These are phyloP conservation scores for Medicago lupulina DNA, from an alignment of 306 rosid species.

Conservation along the genomic window DNA sequence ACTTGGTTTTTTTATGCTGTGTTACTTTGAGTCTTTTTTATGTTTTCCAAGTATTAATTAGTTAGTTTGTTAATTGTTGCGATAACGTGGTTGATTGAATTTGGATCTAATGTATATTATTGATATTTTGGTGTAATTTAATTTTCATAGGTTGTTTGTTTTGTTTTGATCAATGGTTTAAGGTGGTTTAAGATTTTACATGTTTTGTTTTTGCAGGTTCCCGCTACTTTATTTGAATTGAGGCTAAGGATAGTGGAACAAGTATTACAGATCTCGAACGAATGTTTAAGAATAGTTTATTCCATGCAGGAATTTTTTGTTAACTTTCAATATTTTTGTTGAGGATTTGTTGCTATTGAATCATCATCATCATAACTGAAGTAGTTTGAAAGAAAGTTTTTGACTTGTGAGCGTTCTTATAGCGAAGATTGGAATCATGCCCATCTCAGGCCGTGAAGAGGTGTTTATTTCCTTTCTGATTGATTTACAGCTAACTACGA, in stretches of 20 bases:
- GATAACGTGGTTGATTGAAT: constrained; percentile 17
- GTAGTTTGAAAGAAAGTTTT: constrained; percentile 38
- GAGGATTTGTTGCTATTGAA: constrained; percentile 45
- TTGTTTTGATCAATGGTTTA: constrained; percentile 22
- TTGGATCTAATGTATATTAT: constrained; percentile 38
- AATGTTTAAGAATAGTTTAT: constrained; percentile 24
- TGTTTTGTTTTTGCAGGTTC: constrained; percentile 51
- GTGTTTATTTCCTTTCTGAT: constrained; percentile 68
- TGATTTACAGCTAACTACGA: constrained; percentile 62
- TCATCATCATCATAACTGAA: constrained; percentile 26
- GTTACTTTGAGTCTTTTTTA: neutral
- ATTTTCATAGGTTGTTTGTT: neutral
- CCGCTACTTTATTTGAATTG: constrained; percentile 2
- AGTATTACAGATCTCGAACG: constrained; percentile 33
- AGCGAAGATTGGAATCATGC: constrained; percentile 69
- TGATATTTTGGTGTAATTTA: neutral
- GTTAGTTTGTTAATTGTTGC: neutral
- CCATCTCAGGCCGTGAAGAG: constrained; percentile 87
- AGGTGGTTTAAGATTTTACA: constrained; percentile 6
- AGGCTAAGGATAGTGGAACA: constrained; percentile 28
- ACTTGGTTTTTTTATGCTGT: neutral
- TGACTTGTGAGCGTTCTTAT: constrained; percentile 43
- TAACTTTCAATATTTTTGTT: constrained; percentile 17
- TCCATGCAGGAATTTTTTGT: constrained; percentile 32
- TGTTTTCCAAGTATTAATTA: neutral